phyloP scores from a whole-genome alignment of 1,139 yeast species.

The Suhomyces bolitotheri region DNA sequence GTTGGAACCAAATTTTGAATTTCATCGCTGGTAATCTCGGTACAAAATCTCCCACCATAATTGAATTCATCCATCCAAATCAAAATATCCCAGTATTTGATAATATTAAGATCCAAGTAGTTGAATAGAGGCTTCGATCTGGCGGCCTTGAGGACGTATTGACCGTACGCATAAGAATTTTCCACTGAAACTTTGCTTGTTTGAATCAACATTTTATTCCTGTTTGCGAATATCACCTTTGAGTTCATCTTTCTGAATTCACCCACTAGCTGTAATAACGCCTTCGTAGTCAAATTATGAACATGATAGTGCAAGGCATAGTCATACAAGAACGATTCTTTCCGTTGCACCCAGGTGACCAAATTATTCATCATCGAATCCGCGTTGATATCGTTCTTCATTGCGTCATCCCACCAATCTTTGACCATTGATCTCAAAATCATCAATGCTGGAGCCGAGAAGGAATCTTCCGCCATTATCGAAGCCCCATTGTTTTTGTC shows the following conservation, averaged over 20 bases:
- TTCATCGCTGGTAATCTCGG: conserved; percentile 55
- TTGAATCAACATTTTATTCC: conserved; percentile 70
- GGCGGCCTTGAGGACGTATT: conserved; percentile 76
- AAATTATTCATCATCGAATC: conserved; percentile 83
- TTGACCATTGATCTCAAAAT: conserved; percentile 76
- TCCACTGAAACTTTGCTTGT: conserved; percentile 81
- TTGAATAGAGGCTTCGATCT: conserved; percentile 81
- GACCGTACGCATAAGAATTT: conserved; percentile 91
- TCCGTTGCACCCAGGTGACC: conserved; percentile 84
- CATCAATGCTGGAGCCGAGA: conserved; percentile 72
- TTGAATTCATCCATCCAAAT: conserved; percentile 95
- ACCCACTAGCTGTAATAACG: conserved; percentile 75
- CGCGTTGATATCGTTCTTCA: conserved; percentile 66
- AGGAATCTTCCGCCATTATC: conserved; percentile 71
- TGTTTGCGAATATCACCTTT: conserved; percentile 74
- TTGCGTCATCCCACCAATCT: conserved; percentile 94
- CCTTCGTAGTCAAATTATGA: conserved; percentile 81
- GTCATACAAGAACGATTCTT: conserved; percentile 73
- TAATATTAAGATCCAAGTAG: conserved; percentile 72
- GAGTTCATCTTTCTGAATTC: conserved; percentile 83
- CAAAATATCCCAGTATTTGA: conserved; percentile 84
- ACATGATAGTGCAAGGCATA: conserved; percentile 81
- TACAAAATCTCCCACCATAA: conserved; percentile 80
- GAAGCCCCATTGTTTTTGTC: conserved; percentile 49
- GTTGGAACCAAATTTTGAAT: conserved; percentile 57